These are phyloP conservation scores for Emergomyces africanus DNA, from an alignment of 2,329 filamentous ascomycete species.

Conservation along the genomic window DNA sequence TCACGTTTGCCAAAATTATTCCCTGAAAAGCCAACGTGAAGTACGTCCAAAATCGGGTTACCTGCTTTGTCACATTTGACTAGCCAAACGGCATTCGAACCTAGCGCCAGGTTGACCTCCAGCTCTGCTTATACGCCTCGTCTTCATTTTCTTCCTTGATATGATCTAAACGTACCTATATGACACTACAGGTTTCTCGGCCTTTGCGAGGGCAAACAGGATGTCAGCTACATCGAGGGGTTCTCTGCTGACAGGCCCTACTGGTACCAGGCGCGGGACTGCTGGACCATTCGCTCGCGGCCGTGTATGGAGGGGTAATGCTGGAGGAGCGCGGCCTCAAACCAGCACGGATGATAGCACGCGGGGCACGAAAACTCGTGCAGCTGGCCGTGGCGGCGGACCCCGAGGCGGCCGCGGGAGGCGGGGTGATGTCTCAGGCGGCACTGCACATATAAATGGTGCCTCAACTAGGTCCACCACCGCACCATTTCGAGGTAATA, in stretches of 20 bases:
- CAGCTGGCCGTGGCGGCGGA: neutral
- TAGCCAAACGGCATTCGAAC: neutral
- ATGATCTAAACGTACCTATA: slow-evolving; percentile 4
- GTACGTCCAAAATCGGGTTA: neutral
- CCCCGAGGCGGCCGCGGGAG: slow-evolving; percentile 1
- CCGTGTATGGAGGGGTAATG: neutral
- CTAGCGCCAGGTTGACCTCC: neutral
- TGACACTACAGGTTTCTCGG: neutral
- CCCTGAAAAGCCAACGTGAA: neutral
- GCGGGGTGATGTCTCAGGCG: neutral
- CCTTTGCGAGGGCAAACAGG: neutral
- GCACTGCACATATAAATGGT: neutral
- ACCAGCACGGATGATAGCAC: slow-evolving; percentile 1
- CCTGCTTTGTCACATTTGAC: neutral
- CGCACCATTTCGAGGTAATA: slow-evolving; percentile 1
- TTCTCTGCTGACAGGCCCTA: neutral
- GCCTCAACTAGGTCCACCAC: neutral
- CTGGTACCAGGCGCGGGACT: slow-evolving; percentile 5
- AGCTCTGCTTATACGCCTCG: neutral
- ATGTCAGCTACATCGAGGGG: neutral
- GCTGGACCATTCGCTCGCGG: slow-evolving; percentile 2
- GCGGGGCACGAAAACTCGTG: neutral
- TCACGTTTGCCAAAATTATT: neutral
- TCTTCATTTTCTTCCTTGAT: neutral
- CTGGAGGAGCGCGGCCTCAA: neutral